phyloP scores from a whole-genome alignment of 2,329 filamentous ascomycete genomes.

The Cladosporium sp. region DNA sequence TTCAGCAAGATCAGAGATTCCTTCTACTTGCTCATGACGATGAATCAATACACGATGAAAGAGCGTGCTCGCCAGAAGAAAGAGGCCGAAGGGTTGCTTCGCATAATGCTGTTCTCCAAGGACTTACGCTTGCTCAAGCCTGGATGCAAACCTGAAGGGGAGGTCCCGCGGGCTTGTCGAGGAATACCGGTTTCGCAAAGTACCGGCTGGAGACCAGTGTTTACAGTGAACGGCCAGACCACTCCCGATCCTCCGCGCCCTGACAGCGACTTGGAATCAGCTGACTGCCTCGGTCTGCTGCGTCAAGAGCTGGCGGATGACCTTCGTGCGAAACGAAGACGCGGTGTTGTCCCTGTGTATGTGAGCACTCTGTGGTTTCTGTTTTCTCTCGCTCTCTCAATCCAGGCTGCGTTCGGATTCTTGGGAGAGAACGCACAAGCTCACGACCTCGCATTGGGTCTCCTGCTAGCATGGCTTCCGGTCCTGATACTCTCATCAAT shows the following conservation, averaged over 20 bases:
- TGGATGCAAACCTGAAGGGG: background rate
- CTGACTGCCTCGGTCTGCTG: slow-evolving; percentile 27
- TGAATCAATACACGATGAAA: slow-evolving; percentile 44
- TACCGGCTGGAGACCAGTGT: background rate
- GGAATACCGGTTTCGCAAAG: background rate
- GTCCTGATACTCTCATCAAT: slow-evolving; percentile 43
- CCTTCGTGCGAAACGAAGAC: slow-evolving; percentile 37
- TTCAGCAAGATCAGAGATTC: slow-evolving; percentile 41
- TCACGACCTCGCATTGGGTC: slow-evolving; percentile 42
- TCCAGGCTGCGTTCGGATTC: slow-evolving; percentile 33
- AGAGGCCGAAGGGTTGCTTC: slow-evolving; percentile 37
- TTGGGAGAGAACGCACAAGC: slow-evolving; percentile 39
- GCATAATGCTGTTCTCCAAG: slow-evolving; percentile 39
- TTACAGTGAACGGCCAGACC: background rate
- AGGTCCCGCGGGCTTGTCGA: background rate
- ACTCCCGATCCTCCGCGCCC: slow-evolving; percentile 1
- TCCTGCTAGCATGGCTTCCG: slow-evolving; percentile 44
- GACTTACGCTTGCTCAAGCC: slow-evolving; percentile 28
- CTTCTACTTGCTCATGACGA: slow-evolving; percentile 41
- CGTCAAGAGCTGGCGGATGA: slow-evolving; percentile 36
- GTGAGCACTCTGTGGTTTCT: slow-evolving; percentile 43
- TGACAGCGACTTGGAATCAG: slow-evolving; percentile 10
- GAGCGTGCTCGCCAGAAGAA: slow-evolving; percentile 15
- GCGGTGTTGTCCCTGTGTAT: slow-evolving; percentile 40
- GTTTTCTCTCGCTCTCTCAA: slow-evolving; percentile 34